Percentiles rank a stretch among this genome's conserved stretches.
Evolutionary conservation across 192 early-diverging fungal genomes (phyloP).

Genomic region (Entophlyctis luteolus): DNA sequence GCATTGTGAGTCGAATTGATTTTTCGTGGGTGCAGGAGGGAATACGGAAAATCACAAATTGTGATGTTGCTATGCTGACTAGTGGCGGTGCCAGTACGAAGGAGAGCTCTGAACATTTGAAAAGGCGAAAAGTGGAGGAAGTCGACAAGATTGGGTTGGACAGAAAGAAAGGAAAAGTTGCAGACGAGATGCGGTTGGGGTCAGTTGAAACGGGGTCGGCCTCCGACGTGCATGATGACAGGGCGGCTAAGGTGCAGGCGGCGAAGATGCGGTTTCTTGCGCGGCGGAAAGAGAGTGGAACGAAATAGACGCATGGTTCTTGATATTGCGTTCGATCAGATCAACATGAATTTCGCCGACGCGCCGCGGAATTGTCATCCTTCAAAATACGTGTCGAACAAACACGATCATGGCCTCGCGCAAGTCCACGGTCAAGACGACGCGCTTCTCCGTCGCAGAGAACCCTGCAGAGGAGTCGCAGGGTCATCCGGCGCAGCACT

Average conservation of each 20-base stretch:
- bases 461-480: no score
- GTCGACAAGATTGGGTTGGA: neutral
- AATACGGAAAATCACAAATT: slow-evolving; percentile 27
- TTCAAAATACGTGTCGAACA: no score
- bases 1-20: slow-evolving; percentile 40
- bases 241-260: slow-evolving; percentile 20
- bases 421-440: no score
- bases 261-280: slow-evolving; percentile 37
- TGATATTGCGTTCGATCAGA: no score
- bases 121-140: neutral
- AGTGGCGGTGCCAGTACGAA: neutral
- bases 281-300: slow-evolving; percentile 30
- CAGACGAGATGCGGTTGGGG: neutral
- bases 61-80: slow-evolving; percentile 29
- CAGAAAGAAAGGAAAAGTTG: neutral
- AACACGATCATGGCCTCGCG: no score
- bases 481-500: no score
- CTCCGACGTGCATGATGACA: neutral
- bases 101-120: neutral
- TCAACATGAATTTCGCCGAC: no score
- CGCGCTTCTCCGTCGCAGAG: no score
- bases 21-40: slow-evolving; percentile 44
- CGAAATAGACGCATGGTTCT: no score
- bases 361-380: no score
- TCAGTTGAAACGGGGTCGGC: neutral